A percentile compares a stretch with the other conserved stretches of the same genome.
Conservation (phyloP, 768 basidiomycete genomes). For the Xanthoconium purpureum region DNA sequence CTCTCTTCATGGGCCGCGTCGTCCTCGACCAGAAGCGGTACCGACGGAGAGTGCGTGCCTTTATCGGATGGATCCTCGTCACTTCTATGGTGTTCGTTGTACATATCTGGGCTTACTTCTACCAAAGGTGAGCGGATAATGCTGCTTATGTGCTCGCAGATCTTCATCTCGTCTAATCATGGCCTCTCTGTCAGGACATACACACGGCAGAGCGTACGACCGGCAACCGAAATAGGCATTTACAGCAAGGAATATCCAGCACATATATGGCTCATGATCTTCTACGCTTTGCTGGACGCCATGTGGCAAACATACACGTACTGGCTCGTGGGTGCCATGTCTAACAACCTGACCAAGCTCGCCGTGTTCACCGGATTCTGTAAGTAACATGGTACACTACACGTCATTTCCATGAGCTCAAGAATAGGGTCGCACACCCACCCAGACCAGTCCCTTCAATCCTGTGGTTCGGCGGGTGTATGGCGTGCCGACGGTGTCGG, state of each 20-base stretch:
- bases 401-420: neutral
- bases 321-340: constrained; percentile 87
- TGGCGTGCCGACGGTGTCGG: constrained; percentile 70
- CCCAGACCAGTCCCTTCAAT: constrained; percentile 72
- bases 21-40: constrained; percentile 60
- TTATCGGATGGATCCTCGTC: constrained; percentile 64
- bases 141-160: neutral
- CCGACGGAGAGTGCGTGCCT: constrained; percentile 66
- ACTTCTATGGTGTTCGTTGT: constrained; percentile 63
- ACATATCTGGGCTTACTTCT: constrained; percentile 77
- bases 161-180: neutral
- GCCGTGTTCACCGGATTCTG: constrained; percentile 83
- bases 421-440: too few relatives aligned
- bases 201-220: constrained; percentile 50
- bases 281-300: constrained; percentile 72
- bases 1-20: constrained; percentile 61
- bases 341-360: constrained; percentile 75
- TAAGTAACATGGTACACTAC: constrained; percentile 31
- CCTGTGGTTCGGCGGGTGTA: constrained; percentile 65
- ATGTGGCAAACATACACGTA: constrained; percentile 86
- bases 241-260: constrained; percentile 51
- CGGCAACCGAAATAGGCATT: constrained; percentile 52
- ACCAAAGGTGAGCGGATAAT: constrained; percentile 52
- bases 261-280: constrained; percentile 62
- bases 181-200: constrained; percentile 35